Conservation (phyloP, 2,329 filamentous ascomycete genomes). For the Curvularia spicifera region DNA sequence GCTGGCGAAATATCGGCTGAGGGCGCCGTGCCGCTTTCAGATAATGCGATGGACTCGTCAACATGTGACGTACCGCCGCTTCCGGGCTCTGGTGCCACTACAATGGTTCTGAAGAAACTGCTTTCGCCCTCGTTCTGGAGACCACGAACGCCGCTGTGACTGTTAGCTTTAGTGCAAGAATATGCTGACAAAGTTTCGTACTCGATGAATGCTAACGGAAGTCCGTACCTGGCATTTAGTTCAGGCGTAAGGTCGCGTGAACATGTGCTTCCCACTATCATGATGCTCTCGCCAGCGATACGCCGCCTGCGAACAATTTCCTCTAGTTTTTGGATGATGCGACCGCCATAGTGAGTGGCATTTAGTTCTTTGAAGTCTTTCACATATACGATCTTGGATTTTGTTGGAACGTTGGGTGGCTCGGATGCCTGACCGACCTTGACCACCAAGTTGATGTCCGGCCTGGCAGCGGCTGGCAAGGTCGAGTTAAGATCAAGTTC, state of each 20-base stretch:
- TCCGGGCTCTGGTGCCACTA: slow-evolving; percentile 33
- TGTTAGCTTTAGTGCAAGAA: slow-evolving; percentile 11
- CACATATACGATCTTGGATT: slow-evolving; percentile 74
- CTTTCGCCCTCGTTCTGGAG: slow-evolving; percentile 53
- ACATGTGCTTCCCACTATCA: slow-evolving; percentile 79
- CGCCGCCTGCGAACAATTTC: slow-evolving; percentile 74
- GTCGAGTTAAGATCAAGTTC: slow-evolving; percentile 35
- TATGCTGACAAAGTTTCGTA: too few relatives aligned
- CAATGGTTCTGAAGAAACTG: slow-evolving; percentile 45
- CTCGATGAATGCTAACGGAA: too few relatives aligned
- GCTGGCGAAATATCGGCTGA: slow-evolving; percentile 18
- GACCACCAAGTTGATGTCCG: slow-evolving; percentile 25
- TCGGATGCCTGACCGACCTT: slow-evolving; percentile 27
- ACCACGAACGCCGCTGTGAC: slow-evolving; percentile 49
- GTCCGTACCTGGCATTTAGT: slow-evolving; percentile 44
- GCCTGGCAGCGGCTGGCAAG: slow-evolving; percentile 27
- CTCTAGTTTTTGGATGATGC: slow-evolving; percentile 73
- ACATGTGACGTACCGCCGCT: slow-evolving; percentile 17
- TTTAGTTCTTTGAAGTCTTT: slow-evolving; percentile 82
- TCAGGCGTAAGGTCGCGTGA: slow-evolving; percentile 57
- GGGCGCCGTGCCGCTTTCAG: slow-evolving; percentile 10
- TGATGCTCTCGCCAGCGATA: slow-evolving; percentile 71
- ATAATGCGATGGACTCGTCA: slow-evolving; percentile 21
- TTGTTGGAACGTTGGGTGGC: slow-evolving; percentile 31
- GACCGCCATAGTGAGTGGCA: slow-evolving; percentile 70